A percentile compares a stretch with the other conserved stretches of the same genome.
These are phyloP conservation scores for Rhizopogon vulgaris DNA, from an alignment of 768 basidiomycete species.

Conservation along the genomic window DNA sequence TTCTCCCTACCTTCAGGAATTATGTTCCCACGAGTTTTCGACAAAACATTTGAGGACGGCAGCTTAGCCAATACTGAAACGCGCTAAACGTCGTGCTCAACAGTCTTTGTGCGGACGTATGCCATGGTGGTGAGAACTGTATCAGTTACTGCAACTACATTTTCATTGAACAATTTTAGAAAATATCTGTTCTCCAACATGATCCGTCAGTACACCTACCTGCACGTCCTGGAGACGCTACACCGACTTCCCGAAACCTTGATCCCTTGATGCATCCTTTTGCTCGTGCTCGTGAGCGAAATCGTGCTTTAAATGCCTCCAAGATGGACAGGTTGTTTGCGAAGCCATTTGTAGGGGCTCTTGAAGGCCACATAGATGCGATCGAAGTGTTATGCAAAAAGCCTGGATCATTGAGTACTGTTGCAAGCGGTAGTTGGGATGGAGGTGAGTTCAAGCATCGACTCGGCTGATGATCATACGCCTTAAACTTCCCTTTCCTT, in stretches of 20 bases:
- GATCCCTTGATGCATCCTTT: slow-evolving; percentile 97
- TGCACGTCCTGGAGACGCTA: slow-evolving; percentile 71
- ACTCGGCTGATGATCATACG: not conserved
- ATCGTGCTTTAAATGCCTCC: slow-evolving; percentile 87
- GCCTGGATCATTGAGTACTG: slow-evolving; percentile 63
- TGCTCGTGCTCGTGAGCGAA: slow-evolving; percentile 86
- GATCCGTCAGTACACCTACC: slow-evolving; percentile 71
- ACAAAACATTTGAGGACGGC: no score
- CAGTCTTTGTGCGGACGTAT: not conserved
- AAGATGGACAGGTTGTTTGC: slow-evolving; percentile 98
- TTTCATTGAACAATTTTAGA: slow-evolving; percentile 35
- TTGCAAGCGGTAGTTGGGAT: slow-evolving; percentile 94
- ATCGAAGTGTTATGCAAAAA: slow-evolving; percentile 80
- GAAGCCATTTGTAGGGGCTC: slow-evolving; percentile 86
- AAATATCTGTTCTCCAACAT: slow-evolving; percentile 86
- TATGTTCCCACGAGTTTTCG: not conserved
- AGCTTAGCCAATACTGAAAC: no score
- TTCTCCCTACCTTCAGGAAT: no score
- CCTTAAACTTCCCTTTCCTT: not conserved
- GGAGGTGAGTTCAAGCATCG: slow-evolving; percentile 60
- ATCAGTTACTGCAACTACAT: not conserved
- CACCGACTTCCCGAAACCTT: slow-evolving; percentile 85
- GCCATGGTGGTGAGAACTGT: slow-evolving; percentile 5
- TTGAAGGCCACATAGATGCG: slow-evolving; percentile 93
- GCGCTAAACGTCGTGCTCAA: not conserved